A percentile compares a stretch with the other conserved stretches of the same genome.
These are phyloP conservation scores for Graphilbum sp. DNA, from an alignment of 2,329 filamentous ascomycete genomes.

Conservation along the genomic window DNA sequence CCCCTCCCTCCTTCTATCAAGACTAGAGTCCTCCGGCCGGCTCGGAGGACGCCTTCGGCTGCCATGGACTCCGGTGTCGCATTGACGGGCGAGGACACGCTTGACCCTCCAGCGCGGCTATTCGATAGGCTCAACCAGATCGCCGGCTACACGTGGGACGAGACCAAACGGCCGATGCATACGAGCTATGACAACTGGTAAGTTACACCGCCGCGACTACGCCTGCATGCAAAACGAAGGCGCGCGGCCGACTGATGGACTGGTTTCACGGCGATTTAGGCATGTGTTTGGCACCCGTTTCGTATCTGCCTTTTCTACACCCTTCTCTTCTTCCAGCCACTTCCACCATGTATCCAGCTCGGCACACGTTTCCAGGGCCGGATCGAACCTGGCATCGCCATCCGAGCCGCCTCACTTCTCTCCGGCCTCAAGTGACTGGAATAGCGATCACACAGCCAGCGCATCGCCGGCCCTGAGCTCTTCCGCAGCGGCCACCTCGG, in stretches of 20 bases:
- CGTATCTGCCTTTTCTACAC: constrained; percentile 31
- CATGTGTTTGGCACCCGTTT: constrained; percentile 50
- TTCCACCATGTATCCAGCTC: constrained; percentile 26
- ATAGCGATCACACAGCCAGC: constrained; percentile 20
- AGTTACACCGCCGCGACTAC: constrained; percentile 10
- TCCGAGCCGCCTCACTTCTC: constrained; percentile 19
- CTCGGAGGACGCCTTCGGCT: constrained; percentile 3
- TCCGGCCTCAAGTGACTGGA: constrained; percentile 20
- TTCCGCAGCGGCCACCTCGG: neutral
- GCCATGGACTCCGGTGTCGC: constrained; percentile 32
- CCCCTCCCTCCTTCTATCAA: too few species aligned
- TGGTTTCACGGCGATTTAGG: too few species aligned
- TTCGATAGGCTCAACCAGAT: constrained; percentile 59
- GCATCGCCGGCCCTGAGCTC: constrained; percentile 17
- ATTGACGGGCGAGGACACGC: constrained; percentile 38
- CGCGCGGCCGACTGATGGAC: too few species aligned
- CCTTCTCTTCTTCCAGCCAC: constrained; percentile 14
- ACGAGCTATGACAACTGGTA: constrained; percentile 81
- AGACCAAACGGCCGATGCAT: constrained; percentile 38
- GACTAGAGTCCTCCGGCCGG: neutral
- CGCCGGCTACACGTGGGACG: constrained; percentile 63
- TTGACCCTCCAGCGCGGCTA: constrained; percentile 50
- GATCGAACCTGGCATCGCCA: constrained; percentile 26
- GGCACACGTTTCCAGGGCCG: constrained; percentile 23
- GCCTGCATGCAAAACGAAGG: too few species aligned